phyloP scores from a whole-genome alignment of 805 yeast species.

The Starmerella apicola region DNA sequence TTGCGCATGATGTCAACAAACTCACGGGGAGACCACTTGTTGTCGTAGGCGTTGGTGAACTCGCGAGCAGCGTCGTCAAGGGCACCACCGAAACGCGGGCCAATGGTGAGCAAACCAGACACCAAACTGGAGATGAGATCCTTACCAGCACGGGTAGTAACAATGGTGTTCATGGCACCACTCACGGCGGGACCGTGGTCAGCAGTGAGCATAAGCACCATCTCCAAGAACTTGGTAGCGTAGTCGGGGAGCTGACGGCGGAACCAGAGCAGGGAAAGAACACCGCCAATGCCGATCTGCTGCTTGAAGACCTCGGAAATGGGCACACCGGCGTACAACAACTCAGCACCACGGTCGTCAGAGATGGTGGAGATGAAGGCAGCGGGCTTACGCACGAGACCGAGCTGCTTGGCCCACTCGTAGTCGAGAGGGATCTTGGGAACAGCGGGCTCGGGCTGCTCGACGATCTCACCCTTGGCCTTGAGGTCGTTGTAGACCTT shows the following conservation, averaged over 20 bases:
- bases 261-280: conserved; percentile 37
- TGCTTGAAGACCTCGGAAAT: conserved; percentile 37
- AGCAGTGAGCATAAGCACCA: conserved; percentile 39
- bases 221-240: conserved; percentile 35
- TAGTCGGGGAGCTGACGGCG: conserved; percentile 34
- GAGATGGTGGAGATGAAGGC: conserved; percentile 37
- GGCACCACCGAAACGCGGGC: conserved; percentile 38
- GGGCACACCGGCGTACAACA: conserved; percentile 36
- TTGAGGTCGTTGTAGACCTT: conserved; percentile 69
- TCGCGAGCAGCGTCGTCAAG: conserved; percentile 37
- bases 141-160: conserved; percentile 38
- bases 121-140: conserved; percentile 36
- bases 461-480: conserved; percentile 29
- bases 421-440: conserved; percentile 39
- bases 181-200: conserved; percentile 39
- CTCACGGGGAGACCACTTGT: conserved; percentile 35
- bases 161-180: conserved; percentile 38
- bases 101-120: conserved; percentile 34
- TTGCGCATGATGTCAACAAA: conserved; percentile 37
- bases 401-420: conserved; percentile 39
- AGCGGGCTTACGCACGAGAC: conserved; percentile 37
- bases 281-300: conserved; percentile 38
- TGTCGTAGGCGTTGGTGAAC: conserved; percentile 34
- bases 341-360: conserved; percentile 38
- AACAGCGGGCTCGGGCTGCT: conserved; percentile 33